Evolutionary conservation across 352 stramenopile species (phyloP), one percentile per base, ranked within the genome.

Genomic region (Plasmopara muralis): DNA sequence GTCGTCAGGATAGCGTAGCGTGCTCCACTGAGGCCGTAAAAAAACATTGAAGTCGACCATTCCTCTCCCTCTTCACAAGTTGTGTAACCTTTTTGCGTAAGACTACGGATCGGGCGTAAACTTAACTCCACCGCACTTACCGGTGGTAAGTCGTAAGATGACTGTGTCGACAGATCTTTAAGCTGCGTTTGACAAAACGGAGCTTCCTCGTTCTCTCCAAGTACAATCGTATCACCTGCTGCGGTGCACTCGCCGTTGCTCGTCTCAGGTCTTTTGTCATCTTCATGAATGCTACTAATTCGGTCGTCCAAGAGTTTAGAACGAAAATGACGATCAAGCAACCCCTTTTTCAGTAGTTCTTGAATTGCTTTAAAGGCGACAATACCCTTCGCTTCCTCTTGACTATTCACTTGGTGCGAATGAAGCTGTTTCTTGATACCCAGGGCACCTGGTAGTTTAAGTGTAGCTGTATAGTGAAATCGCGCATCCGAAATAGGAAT

Each of bases 111-210:
- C 10, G 81, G 64, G 13, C 66, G 60, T 16, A 94, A 62, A 46
- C 77, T 85, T 18, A 94, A 63, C 33, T 92, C 81, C 0, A 52
- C 61, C 0, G 81, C 83, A 53, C 77, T 89, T n/a, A 87, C 77
- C 6, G 83, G 79, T 0, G 83, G 83, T 33, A 94, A 58, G 55
- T 94, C 83, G 46, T 94, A 94, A 25, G 77, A 88, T 43, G 82
- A 87, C 43, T 94, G 83, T 6, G 78, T 87, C 45, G 73, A 86
- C 33, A 92, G 41, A 60, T 94, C 83, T 37, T 56, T 50, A n/a
- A 89, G 55, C 39, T 81, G 72, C 6, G 44, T 9, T 5, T 53
- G 44, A 12, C 5, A 50, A 5, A 43, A 43, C 7, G 56, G 55
- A 4, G 25, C 25, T 44, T 66, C 57, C 13, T 67, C 64, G 12